phyloP scores from a whole-genome alignment of 2,329 filamentous ascomycete genomes.

The Orbilia blumenaviensis region DNA sequence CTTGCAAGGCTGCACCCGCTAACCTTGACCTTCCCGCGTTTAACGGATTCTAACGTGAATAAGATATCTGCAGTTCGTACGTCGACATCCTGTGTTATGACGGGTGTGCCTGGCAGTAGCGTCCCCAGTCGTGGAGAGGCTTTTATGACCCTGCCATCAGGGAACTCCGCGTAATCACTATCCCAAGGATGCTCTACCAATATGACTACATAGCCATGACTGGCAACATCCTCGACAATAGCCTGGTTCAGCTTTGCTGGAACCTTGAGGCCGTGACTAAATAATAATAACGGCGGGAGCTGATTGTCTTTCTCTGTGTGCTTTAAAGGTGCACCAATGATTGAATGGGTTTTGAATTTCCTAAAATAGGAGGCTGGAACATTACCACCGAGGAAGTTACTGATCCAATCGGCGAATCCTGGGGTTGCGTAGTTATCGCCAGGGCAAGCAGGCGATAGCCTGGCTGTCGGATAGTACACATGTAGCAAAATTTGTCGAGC shows the following conservation, averaged over 20 bases:
- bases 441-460: neutral
- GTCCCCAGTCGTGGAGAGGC: neutral
- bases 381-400: slow-evolving; percentile 15
- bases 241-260: slow-evolving; percentile 22
- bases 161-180: slow-evolving; percentile 21
- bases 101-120: slow-evolving; percentile 6
- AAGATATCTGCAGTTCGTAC: slow-evolving; percentile 26
- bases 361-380: slow-evolving; percentile 24
- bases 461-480: slow-evolving; percentile 32
- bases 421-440: slow-evolving; percentile 27
- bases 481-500: slow-evolving; percentile 23
- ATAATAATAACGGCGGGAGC: neutral
- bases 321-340: neutral
- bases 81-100: neutral
- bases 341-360: slow-evolving; percentile 12
- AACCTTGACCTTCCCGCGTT: slow-evolving; percentile 13
- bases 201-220: slow-evolving; percentile 13
- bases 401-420: slow-evolving; percentile 26
- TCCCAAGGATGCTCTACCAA: slow-evolving; percentile 13
- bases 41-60: slow-evolving; percentile 10
- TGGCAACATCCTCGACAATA: slow-evolving; percentile 15
- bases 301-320: neutral
- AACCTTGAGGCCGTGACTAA: slow-evolving; percentile 6
- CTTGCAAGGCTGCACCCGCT: neutral
- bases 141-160: slow-evolving; percentile 1